Evolutionary conservation across 805 yeast genomes (phyloP), one percentile per base, ranked within the genome.

Genomic region (Kluyveromyces nonfermentans): DNA sequence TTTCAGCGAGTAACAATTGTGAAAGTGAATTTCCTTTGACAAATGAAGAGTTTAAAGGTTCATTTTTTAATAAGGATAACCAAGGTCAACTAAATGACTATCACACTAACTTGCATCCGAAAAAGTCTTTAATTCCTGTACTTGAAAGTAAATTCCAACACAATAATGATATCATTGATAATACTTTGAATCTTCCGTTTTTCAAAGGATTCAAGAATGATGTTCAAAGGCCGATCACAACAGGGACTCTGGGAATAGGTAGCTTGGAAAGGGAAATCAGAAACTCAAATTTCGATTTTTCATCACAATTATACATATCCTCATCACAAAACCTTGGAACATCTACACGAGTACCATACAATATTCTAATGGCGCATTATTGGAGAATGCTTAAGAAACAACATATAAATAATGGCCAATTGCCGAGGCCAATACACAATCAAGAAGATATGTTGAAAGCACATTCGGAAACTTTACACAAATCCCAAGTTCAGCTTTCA

Each of bases 231-330:
- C 41, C 41, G 10, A 38, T 38, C 21, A 38, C 41, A 4, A 38
- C 41, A 15, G 41, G 41, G 7, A 38, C 34, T 28, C 31, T 38
- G 16, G 41, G 31, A 17, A 30, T 38, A 10, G 45, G 48, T 5
- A 47, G 49, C 36, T 43, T 53, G 35, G 56, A 53, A 40, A 41
- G 49, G 34, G 46, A 50, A 40, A 44, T 48, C 15, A 42, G 53
- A 22, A 45, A 46, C 15, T 43, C 46, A n/a, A 37, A 41, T 28
- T 40, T 22, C 6, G 34, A 38, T 12, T 18, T 38, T n/a, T 33
- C 41, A 19, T 10, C 16, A 34, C 41, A 38, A 38, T 16, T 38
- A 22, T n/a, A 28, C 10, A n/a, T 25, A 7, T 22, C 41, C 3
- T 12, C 41, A 7, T 28, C 18, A 28, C 22, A 38, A 12, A 33